Base-by-base conservation (phyloP, 2,329 filamentous ascomycete species). In the Botryosphaeria dothidea region DNA sequence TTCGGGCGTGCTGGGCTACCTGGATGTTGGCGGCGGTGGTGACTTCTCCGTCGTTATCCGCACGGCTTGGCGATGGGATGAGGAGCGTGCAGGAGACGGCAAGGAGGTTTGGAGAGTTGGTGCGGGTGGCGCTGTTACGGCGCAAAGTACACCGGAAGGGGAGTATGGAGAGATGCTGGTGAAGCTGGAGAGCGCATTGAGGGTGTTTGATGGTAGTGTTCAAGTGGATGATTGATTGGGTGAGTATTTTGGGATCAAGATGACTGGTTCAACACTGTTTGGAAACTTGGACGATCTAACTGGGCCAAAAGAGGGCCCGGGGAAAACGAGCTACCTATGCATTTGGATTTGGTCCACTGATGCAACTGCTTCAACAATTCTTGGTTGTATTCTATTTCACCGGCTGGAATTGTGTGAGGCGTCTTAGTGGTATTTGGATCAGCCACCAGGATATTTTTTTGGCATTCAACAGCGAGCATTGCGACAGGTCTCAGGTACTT, bases 21-120 rank as follows among this genome's bases (percentile, higher is more conserved):
- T 97, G 75, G 93, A 96, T 71, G 89, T 92, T 6, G 88, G 91
- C 0, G 94, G 94, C 0, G 87, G 87, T 6, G 93, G 92, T 0
- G 93, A 96, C 77, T 97, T 94, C 84, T 95, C 91, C 69, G 95
- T 98, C 19, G 89, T 93, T 1, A 98, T 98, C 67, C 85, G 94
- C 25, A 93, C 90, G 54, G 86, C 93, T 71, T 93, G 94, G 70
- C 82, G 84, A 45, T 92, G 88, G 86, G 87, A 90, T 67, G 86
- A 88, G 65, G 88, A 77, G 68, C 0, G 29, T 23, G 74, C 72
- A 4, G 73, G 74, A 7, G 72, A 27, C 7, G 29, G 23, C 67
- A 9, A 7, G 71, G 89, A 92, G 71, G 80, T 84, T 1, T 98
- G 94, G 94, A 86, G 86, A 45, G 87, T 97, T 41, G 94, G 93